Base-by-base conservation (phyloP, 2,329 filamentous ascomycete genomes). In the Trichophyton verrucosum region DNA sequence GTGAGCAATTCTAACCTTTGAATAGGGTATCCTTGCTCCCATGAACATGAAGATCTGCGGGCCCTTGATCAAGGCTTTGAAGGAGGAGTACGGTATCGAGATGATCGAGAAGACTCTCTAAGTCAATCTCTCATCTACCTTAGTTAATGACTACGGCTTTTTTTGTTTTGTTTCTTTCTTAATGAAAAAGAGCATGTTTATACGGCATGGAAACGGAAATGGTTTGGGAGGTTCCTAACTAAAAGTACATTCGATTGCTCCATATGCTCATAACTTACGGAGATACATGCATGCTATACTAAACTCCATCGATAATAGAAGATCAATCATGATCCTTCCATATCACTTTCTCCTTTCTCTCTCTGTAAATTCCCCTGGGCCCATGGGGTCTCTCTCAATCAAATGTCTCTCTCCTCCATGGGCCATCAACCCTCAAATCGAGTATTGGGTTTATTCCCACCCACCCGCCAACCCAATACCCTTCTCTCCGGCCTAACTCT, bases 21-120 rank as follows among this genome's bases (percentile, higher is more conserved):
- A 33, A 53, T 58, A 72, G 77, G 87, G 87, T 72, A 79, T 94
- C 58, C 75, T 95, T 63, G 90, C 89, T 27, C 89, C 89, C 15
- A 88, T 92, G 82, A 85, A 77, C 68, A 79, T 81, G 63, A 83
- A 86, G 69, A 83, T 92, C 70, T 86, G 84, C 70, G 80, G 81
- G 69, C 86, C 88, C 42, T 76, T 95, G 67, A 86, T 91, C 76
- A 83, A 86, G 77, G 86, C 88, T 72, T 80, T 95, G 62, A 85
- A 87, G 80, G 84, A 88, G 73, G 83, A 89, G 70, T 88, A 90
- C 67, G 86, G 84, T 47, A 89, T 90, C 68, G 81, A 81, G 73
- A 81, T 88, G 76, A 82, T 81, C 66, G 86, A 90, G 80, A 87
- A 89, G 82, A 77, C 74, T 64, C 61, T 77, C 61, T 75, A 72